phyloP scores from a whole-genome alignment of 1,284 basidiomycete species.

The Ustanciosporium gigantosporum region DNA sequence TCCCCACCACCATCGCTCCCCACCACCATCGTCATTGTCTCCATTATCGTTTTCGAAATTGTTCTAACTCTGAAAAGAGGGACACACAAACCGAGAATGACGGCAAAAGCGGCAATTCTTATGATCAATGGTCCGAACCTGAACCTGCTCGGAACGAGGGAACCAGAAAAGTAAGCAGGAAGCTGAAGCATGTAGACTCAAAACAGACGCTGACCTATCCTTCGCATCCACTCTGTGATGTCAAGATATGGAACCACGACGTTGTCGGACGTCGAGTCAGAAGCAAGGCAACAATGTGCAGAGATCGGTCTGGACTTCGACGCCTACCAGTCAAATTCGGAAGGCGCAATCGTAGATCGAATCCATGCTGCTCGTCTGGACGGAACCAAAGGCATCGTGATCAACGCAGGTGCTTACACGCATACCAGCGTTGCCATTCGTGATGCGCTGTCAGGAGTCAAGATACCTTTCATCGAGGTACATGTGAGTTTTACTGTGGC shows the following conservation, averaged over 20 bases:
- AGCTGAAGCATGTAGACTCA: too few species aligned
- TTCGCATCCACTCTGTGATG: too few species aligned
- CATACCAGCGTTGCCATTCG: slow-evolving; percentile 60
- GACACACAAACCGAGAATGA: too few species aligned
- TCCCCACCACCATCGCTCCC: too few species aligned
- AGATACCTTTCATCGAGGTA: slow-evolving; percentile 61
- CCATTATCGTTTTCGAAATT: too few species aligned
- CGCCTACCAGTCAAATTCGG: slow-evolving; percentile 60
- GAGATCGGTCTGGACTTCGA: slow-evolving; percentile 5
- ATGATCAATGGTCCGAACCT: slow-evolving; percentile 60
- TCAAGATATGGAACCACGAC: slow-evolving; percentile 58
- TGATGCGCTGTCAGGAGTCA: slow-evolving; percentile 56
- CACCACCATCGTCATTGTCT: too few species aligned
- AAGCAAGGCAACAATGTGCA: slow-evolving; percentile 4
- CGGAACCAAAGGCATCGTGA: slow-evolving; percentile 40
- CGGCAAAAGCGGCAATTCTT: slow-evolving; percentile 8
- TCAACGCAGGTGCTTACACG: slow-evolving; percentile 61
- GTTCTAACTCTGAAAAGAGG: too few species aligned
- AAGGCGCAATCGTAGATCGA: slow-evolving; percentile 60
- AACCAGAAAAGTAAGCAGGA: slow-evolving; percentile 59
- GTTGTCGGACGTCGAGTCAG: slow-evolving; percentile 43
- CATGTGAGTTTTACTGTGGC: slow-evolving; percentile 55
- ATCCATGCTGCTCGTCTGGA: slow-evolving; percentile 51
- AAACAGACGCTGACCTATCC: neutral
- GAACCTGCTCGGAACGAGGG: slow-evolving; percentile 60